Evolutionary conservation across 106 monocot species (phyloP).

Genomic region (Phalaenopsis aphrodite): DNA sequence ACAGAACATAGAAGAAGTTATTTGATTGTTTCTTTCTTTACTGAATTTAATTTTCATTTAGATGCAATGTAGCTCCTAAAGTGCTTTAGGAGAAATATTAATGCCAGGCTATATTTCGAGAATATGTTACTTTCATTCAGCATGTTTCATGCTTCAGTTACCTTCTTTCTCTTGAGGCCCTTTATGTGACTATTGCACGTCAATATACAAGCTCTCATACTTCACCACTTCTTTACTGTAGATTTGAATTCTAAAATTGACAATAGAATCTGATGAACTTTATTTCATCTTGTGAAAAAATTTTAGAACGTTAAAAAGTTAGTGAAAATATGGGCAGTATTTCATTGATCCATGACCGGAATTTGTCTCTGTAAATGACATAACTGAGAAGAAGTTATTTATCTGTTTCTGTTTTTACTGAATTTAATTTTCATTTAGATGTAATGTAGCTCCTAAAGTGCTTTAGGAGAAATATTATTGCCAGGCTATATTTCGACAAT

Average conservation of each 20-base stretch:
- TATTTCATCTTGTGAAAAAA: not conserved
- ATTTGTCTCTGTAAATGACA: not conserved
- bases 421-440: not conserved
- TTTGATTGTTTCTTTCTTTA: not conserved
- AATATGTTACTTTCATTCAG: too few species aligned
- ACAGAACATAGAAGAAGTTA: not conserved
- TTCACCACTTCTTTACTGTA: not conserved
- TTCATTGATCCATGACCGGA: not conserved
- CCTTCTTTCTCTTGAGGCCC: too few species aligned
- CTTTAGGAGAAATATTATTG: too few species aligned
- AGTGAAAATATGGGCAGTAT: not conserved
- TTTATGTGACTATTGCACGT: too few species aligned
- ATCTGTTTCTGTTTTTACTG: not conserved
- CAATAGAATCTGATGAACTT: not conserved
- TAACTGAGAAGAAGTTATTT: not conserved
- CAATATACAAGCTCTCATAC: too few species aligned
- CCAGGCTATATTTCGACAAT: too few species aligned
- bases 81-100: too few species aligned
- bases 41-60: conserved; percentile 1
- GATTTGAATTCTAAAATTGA: not conserved
- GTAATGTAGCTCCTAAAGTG: not conserved
- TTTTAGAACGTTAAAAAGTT: too few species aligned
- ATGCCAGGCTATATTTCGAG: too few species aligned
- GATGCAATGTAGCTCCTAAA: not conserved
- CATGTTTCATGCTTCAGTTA: too few species aligned